phyloP scores from a whole-genome alignment of 2,329 filamentous ascomycete genomes.

The Arthrobotrys entomopaga region DNA sequence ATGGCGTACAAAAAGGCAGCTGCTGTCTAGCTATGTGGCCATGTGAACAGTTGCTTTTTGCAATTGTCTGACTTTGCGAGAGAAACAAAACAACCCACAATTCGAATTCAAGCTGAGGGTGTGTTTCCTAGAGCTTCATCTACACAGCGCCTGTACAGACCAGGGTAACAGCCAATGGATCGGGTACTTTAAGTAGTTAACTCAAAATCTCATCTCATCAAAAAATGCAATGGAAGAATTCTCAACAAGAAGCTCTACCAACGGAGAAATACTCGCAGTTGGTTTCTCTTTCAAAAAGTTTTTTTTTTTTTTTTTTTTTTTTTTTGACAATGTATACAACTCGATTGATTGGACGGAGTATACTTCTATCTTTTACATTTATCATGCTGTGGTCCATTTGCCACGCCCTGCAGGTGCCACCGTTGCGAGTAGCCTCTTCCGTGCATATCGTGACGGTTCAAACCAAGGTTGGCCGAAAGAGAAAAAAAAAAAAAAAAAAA shows the following conservation, averaged over 20 bases:
- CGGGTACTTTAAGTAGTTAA: not conserved
- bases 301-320: too few relatives aligned
- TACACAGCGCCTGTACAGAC: slow-evolving; percentile 37
- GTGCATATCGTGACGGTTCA: slow-evolving; percentile 34
- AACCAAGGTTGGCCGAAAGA: slow-evolving; percentile 15
- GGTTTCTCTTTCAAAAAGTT: too few relatives aligned
- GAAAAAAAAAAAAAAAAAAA: slow-evolving; percentile 4
- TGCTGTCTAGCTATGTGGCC: slow-evolving; percentile 41
- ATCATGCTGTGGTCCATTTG: slow-evolving; percentile 28
- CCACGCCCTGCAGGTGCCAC: slow-evolving; percentile 47
- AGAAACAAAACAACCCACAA: not conserved
- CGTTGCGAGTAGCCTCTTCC: slow-evolving; percentile 38
- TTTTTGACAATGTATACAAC: too few relatives aligned
- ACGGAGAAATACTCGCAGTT: not conserved
- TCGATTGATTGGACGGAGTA: slow-evolving; percentile 1
- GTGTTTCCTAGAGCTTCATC: slow-evolving; percentile 24
- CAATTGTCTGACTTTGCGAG: slow-evolving; percentile 21
- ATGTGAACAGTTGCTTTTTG: slow-evolving; percentile 41
- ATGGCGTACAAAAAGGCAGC: slow-evolving; percentile 47
- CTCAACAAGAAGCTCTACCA: too few relatives aligned
- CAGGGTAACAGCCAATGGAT: slow-evolving; percentile 42
- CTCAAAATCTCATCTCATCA: too few relatives aligned
- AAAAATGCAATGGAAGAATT: too few relatives aligned
- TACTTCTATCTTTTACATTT: not conserved
- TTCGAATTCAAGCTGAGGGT: slow-evolving; percentile 25